Percentiles rank a stretch among this genome's conserved stretches.
These are phyloP conservation scores for Rhododendron ovatum DNA, from an alignment of 148 eudicot species.

Conservation along the genomic window DNA sequence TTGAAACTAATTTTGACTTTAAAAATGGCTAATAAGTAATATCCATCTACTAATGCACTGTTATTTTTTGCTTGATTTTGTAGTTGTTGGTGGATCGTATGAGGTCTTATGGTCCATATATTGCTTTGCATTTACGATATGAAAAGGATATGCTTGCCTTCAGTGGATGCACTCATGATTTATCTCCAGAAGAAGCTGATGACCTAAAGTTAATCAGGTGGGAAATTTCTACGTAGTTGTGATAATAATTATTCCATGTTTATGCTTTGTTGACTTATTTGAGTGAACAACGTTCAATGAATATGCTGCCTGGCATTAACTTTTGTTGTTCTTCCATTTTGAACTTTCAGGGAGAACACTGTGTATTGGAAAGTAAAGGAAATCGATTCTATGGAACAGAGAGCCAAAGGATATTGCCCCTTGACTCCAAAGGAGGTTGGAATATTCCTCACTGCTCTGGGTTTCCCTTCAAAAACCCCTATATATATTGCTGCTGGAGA, in stretches of 20 bases:
- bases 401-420: constrained; percentile 85
- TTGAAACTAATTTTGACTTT: background rate
- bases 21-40: background rate
- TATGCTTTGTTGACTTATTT: constrained; percentile 1
- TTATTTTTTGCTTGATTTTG: constrained; percentile 20
- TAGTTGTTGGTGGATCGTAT: constrained; percentile 89
- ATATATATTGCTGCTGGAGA: constrained; percentile 94
- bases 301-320: background rate
- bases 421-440: constrained; percentile 94
- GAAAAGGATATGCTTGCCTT: constrained; percentile 99
- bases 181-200: constrained; percentile 73
- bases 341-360: constrained; percentile 67
- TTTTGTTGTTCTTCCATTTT: constrained; percentile 9
- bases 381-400: constrained; percentile 72
- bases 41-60: background rate
- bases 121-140: constrained; percentile 89
- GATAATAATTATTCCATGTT: background rate
- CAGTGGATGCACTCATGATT: constrained; percentile 89
- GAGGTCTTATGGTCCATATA: constrained; percentile 85
- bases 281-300: background rate
- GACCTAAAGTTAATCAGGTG: constrained; percentile 82
- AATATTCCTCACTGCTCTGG: constrained; percentile 63
- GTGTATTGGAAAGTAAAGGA: constrained; percentile 94
- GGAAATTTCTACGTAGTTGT: background rate
- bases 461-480: constrained; percentile 75